These are phyloP conservation scores for Acanthamoeba divionensis DNA, from an alignment of 208 protist species.

Conservation along the genomic window DNA sequence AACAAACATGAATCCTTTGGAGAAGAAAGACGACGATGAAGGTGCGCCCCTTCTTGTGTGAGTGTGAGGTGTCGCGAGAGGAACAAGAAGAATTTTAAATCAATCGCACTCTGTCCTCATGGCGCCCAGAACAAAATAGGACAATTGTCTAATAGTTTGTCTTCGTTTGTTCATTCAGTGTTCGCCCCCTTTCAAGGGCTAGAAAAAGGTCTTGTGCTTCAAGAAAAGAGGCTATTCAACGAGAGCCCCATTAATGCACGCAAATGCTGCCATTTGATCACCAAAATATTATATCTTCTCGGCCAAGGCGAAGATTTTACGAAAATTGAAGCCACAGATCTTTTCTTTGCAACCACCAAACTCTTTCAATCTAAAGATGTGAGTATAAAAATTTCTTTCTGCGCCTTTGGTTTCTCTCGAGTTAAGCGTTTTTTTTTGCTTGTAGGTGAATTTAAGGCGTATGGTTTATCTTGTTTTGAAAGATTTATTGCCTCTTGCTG, in stretches of 20 bases:
- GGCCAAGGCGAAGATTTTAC: constrained; percentile 90
- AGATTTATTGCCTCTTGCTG: constrained; percentile 90
- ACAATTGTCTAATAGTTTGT: no score
- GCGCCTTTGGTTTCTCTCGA: neutral
- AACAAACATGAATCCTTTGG: neutral
- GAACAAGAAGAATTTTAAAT: neutral
- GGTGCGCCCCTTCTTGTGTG: neutral
- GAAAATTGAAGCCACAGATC: constrained; percentile 91
- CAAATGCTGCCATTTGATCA: constrained; percentile 88
- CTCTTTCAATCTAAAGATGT: constrained; percentile 95
- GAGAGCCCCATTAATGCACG: constrained; percentile 86
- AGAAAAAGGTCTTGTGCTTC: constrained; percentile 92
- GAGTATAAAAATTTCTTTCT: neutral
- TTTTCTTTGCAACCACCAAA: constrained; percentile 98
- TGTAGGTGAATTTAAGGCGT: constrained; percentile 89
- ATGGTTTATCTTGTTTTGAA: constrained; percentile 97
- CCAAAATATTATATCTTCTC: constrained; percentile 94
- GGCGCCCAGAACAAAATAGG: no score
- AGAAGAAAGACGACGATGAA: neutral
- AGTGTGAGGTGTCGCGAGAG: neutral
- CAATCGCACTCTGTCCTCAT: neutral
- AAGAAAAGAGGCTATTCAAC: constrained; percentile 94
- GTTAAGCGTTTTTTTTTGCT: neutral
- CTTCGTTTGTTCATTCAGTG: neutral
- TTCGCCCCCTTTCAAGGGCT: constrained; percentile 85